Conservation (phyloP, 306 rosid genomes). For the Cucurbita maxima region DNA sequence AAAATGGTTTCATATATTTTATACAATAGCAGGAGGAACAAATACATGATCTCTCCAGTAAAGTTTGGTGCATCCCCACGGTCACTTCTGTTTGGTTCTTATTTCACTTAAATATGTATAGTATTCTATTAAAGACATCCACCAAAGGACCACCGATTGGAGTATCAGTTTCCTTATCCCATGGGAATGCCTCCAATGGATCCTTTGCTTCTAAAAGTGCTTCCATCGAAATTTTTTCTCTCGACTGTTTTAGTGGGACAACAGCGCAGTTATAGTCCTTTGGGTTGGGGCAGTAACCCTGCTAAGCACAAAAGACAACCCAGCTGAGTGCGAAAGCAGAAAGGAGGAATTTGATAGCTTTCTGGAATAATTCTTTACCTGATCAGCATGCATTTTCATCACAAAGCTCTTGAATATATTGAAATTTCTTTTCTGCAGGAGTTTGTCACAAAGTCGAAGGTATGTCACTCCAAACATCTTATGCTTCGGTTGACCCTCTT, state of each 20-base stretch:
- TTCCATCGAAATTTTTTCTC: slow-evolving; percentile 37
- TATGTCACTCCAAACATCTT: slow-evolving; percentile 68
- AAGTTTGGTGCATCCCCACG: not conserved
- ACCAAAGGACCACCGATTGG: slow-evolving; percentile 33
- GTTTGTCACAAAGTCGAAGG: slow-evolving; percentile 52
- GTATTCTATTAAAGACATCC: slow-evolving; percentile 10
- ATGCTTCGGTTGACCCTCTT: slow-evolving; percentile 30
- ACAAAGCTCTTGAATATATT: slow-evolving; percentile 56
- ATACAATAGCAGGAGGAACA: not conserved
- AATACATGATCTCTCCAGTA: not conserved
- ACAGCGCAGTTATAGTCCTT: slow-evolving; percentile 33
- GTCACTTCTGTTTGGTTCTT: not conserved
- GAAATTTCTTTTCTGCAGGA: slow-evolving; percentile 36
- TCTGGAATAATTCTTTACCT: slow-evolving; percentile 25
- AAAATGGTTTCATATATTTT: not conserved
- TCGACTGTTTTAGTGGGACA: slow-evolving; percentile 39
- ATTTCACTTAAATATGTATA: slow-evolving; percentile 15
- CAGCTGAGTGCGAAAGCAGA: not conserved
- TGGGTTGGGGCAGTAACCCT: slow-evolving; percentile 48
- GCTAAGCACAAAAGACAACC: slow-evolving; percentile 15
- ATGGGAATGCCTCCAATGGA: slow-evolving; percentile 46
- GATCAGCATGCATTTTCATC: slow-evolving; percentile 77
- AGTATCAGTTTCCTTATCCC: slow-evolving; percentile 57
- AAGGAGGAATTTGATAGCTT: not conserved
- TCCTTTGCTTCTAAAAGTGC: not conserved